Conservation (phyloP, 768 basidiomycete species). For the Nidularia sp. region DNA sequence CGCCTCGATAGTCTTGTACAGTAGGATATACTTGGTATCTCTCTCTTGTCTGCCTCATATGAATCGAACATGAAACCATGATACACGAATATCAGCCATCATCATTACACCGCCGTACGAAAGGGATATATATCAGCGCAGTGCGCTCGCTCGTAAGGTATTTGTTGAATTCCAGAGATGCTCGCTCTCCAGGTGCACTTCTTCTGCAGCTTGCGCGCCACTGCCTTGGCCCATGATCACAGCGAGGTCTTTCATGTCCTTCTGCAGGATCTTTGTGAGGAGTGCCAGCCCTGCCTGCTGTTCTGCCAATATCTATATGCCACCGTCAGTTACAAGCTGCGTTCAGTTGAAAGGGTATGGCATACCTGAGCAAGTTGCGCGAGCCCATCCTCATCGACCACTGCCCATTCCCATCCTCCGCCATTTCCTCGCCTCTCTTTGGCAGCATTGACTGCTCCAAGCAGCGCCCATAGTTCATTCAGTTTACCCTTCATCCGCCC, state of each 20-base stretch:
- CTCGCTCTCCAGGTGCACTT: conserved; percentile 16
- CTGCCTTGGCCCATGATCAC: conserved; percentile 51
- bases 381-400: conserved; percentile 85
- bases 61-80: not conserved
- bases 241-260: conserved; percentile 58
- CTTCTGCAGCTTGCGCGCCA: conserved; percentile 6
- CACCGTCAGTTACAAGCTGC: conserved; percentile 4
- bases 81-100: not conserved
- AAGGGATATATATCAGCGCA: conserved; percentile 18
- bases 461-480: conserved; percentile 82
- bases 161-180: conserved; percentile 29
- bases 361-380: conserved; percentile 70
- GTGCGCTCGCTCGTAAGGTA: conserved; percentile 28
- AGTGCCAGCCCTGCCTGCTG: conserved; percentile 81
- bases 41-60: not conserved
- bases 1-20: not conserved
- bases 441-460: conserved; percentile 68
- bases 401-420: conserved; percentile 63
- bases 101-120: no score
- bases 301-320: conserved; percentile 60
- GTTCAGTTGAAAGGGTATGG: conserved; percentile 3
- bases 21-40: not conserved
- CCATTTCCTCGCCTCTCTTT: conserved; percentile 42
- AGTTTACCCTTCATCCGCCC: conserved; percentile 67
- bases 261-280: conserved; percentile 70